Percentiles rank a stretch among this genome's conserved stretches.
These are phyloP conservation scores for Aspergillus bertholletiae DNA, from an alignment of 495 filamentous ascomycete genomes.

Conservation along the genomic window DNA sequence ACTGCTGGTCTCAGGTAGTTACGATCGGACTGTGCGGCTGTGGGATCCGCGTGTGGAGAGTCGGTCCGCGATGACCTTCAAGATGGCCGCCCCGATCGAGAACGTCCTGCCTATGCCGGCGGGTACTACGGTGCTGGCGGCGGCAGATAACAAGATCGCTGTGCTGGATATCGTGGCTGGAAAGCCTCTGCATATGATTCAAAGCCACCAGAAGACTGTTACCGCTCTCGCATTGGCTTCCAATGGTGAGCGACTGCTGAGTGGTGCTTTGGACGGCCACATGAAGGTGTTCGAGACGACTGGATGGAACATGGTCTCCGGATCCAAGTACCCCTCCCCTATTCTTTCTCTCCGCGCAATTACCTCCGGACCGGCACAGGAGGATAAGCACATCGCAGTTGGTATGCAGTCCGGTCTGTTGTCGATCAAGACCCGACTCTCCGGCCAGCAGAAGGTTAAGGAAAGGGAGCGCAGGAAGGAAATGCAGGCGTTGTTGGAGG, in stretches of 20 bases:
- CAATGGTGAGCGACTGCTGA: slow-evolving; percentile 73
- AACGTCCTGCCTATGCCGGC: slow-evolving; percentile 78
- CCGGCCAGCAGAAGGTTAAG: slow-evolving; percentile 74
- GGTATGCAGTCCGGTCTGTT: slow-evolving; percentile 91
- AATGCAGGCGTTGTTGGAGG: slow-evolving; percentile 78
- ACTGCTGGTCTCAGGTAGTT: slow-evolving; percentile 80
- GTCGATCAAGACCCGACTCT: slow-evolving; percentile 80
- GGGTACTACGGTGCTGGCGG: slow-evolving; percentile 80
- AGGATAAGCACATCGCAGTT: slow-evolving; percentile 87
- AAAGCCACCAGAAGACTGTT: slow-evolving; percentile 97
- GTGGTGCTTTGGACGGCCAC: slow-evolving; percentile 87
- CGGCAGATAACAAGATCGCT: slow-evolving; percentile 81
- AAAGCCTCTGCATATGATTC: slow-evolving; percentile 77
- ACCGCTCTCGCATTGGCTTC: slow-evolving; percentile 78
- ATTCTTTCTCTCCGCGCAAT: slow-evolving; percentile 80
- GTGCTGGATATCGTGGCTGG: slow-evolving; percentile 95
- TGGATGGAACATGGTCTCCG: slow-evolving; percentile 87
- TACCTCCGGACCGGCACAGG: slow-evolving; percentile 56
- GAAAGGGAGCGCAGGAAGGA: slow-evolving; percentile 78
- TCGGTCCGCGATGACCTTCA: slow-evolving; percentile 80
- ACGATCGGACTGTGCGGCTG: slow-evolving; percentile 87
- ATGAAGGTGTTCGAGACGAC: slow-evolving; percentile 93
- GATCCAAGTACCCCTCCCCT: slow-evolving; percentile 86
- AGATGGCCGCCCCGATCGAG: slow-evolving; percentile 85
- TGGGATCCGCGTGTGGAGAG: slow-evolving; percentile 82